Conservation (phyloP, 441 rosid species). For the Lagerstroemia fauriei region DNA sequence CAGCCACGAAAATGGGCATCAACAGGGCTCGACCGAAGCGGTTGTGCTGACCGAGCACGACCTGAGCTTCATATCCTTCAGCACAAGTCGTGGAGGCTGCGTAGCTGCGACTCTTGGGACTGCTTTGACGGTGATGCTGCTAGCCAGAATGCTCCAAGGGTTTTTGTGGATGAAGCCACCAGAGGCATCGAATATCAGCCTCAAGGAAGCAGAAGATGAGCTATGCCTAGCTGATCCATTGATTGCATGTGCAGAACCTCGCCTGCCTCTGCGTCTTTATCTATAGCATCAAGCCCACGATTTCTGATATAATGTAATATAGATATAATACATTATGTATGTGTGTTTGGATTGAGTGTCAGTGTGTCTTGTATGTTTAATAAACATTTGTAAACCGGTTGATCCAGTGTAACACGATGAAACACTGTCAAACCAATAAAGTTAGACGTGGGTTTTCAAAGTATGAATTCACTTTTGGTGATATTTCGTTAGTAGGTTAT, state of each 20-base stretch:
- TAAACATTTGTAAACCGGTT: too few relatives aligned
- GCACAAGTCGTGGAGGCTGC: slow-evolving; percentile 46
- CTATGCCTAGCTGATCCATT: slow-evolving; percentile 34
- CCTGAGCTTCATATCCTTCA: slow-evolving; percentile 43
- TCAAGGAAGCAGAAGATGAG: slow-evolving; percentile 25
- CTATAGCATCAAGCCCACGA: neutral
- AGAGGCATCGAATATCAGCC: slow-evolving; percentile 6
- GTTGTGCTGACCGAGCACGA: slow-evolving; percentile 38
- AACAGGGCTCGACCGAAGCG: neutral
- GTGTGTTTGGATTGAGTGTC: too few relatives aligned
- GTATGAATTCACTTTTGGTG: too few relatives aligned
- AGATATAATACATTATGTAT: too few relatives aligned
- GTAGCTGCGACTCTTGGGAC: slow-evolving; percentile 42
- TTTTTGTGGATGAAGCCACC: slow-evolving; percentile 39
- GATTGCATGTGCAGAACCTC: slow-evolving; percentile 39
- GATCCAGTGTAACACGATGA: too few relatives aligned
- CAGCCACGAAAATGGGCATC: neutral
- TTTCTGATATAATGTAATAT: too few relatives aligned
- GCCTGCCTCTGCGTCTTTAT: slow-evolving; percentile 44
- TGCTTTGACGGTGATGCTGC: slow-evolving; percentile 42
- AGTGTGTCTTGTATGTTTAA: too few relatives aligned
- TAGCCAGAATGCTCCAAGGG: slow-evolving; percentile 53
- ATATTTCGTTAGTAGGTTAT: too few relatives aligned
- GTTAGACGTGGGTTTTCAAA: too few relatives aligned
- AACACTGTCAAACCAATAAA: too few relatives aligned